A percentile compares a stretch with the other conserved stretches of the same genome.
These are phyloP conservation scores for Endocladia muricata DNA, from an alignment of 31 red algal species.

Conservation along the genomic window DNA sequence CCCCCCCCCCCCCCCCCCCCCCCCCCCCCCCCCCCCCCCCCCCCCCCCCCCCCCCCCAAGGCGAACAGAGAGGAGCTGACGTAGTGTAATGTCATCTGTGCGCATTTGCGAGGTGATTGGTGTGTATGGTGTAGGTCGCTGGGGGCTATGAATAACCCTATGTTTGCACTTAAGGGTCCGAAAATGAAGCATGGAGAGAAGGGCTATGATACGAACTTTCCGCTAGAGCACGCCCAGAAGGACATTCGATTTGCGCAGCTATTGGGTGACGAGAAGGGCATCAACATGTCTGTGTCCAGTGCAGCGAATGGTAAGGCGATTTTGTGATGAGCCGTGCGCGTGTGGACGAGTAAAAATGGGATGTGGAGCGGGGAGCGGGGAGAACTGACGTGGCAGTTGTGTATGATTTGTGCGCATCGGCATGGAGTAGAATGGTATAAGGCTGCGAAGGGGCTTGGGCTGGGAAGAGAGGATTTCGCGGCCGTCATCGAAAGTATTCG, in stretches of 20 bases:
- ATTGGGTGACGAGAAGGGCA: conserved; percentile 65
- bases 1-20: no score
- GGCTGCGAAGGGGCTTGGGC: conserved; percentile 66
- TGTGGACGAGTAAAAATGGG: background rate
- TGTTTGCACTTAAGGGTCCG: conserved; percentile 83
- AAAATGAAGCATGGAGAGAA: conserved; percentile 67
- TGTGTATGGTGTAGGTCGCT: conserved; percentile 57
- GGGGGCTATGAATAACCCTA: conserved; percentile 89
- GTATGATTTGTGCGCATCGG: no score
- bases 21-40: no score
- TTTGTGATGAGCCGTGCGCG: no score
- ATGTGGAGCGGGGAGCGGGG: no score
- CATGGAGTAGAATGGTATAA: conserved; percentile 56
- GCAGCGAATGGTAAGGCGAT: conserved; percentile 78
- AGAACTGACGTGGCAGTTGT: no score
- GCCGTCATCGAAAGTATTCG: conserved; percentile 91
- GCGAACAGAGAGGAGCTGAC: no score
- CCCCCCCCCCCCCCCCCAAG: no score
- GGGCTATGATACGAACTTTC: conserved; percentile 82
- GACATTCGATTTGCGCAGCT: conserved; percentile 83
- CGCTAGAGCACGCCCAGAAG: conserved; percentile 88
- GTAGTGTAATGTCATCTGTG: no score
- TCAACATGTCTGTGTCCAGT: conserved; percentile 61
- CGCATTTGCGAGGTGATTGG: no score
- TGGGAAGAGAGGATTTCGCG: conserved; percentile 66